A percentile compares a stretch with the other conserved stretches of the same genome.
Evolutionary conservation across 257 asterid species (phyloP).

Genomic region (Ligustrum vulgare): DNA sequence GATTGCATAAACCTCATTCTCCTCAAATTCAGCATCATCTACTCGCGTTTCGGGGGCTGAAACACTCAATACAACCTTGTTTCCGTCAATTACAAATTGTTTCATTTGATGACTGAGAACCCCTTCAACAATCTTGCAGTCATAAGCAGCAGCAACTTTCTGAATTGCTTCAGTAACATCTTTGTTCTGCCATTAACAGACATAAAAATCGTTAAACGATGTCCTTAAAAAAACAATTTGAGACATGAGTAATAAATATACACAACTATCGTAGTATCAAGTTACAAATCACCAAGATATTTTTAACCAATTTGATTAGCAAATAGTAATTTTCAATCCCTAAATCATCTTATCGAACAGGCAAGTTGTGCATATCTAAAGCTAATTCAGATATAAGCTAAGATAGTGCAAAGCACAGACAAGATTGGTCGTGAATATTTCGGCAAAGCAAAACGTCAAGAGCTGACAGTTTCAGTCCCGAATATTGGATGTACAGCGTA

Average conservation of each 20-base stretch:
- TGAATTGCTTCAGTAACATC: constrained; percentile 82
- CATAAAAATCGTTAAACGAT: not conserved
- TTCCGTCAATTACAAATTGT: constrained; percentile 91
- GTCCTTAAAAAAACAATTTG: not conserved
- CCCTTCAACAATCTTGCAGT: constrained; percentile 94
- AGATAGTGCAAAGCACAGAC: not conserved
- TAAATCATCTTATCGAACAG: not conserved
- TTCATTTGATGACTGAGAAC: constrained; percentile 94
- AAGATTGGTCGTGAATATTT: constrained; percentile 8
- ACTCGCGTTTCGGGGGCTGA: constrained; percentile 80
- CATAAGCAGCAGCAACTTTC: constrained; percentile 93
- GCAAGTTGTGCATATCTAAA: not conserved
- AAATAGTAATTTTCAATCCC: not conserved
- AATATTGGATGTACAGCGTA: constrained; percentile 8
- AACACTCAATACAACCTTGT: constrained; percentile 79
- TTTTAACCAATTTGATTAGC: constrained; percentile 2
- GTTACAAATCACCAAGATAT: not conserved
- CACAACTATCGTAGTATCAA: not conserved
- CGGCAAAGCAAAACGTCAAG: constrained; percentile 11
- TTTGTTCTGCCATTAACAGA: constrained; percentile 48
- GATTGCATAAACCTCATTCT: constrained; percentile 81
- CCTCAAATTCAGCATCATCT: constrained; percentile 95
- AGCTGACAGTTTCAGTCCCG: constrained; percentile 19
- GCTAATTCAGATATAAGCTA: not conserved
- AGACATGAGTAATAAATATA: not conserved